These are phyloP conservation scores for Crithidia fasciculata DNA, from an alignment of 208 protist genomes.

Conservation along the genomic window DNA sequence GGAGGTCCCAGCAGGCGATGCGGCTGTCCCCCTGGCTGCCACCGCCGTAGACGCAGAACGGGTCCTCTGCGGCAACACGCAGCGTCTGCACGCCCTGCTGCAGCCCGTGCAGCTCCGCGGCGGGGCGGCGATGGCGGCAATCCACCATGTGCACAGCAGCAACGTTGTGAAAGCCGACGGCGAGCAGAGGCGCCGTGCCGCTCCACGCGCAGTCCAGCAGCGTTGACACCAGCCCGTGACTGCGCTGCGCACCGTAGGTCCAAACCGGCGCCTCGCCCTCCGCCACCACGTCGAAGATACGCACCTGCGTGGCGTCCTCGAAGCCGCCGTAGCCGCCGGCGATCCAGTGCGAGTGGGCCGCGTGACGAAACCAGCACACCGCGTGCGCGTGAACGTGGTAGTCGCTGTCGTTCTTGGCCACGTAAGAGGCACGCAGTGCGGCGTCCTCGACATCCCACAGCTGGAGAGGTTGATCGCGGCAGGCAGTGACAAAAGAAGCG, in stretches of 20 bases:
- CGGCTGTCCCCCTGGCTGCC: conserved; percentile 42
- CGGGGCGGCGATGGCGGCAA: conserved; percentile 47
- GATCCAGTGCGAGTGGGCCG: conserved; percentile 26
- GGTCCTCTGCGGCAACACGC: conserved; percentile 22
- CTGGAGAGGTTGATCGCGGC: conserved; percentile 68
- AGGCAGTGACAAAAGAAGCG: conserved; percentile 64
- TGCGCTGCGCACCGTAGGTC: conserved; percentile 35
- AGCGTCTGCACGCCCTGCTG: conserved; percentile 29
- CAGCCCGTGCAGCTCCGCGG: conserved; percentile 50
- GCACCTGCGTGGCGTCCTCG: conserved; percentile 66
- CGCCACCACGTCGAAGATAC: conserved; percentile 68
- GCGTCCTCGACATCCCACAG: conserved; percentile 78
- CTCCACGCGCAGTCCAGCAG: conserved; percentile 37
- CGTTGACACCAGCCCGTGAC: conserved; percentile 35
- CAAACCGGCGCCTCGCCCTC: conserved; percentile 54
- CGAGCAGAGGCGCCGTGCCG: conserved; percentile 32
- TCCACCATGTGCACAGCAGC: conserved; percentile 71
- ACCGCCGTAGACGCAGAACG: conserved; percentile 26
- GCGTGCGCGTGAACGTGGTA: conserved; percentile 50
- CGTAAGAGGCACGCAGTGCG: conserved; percentile 68
- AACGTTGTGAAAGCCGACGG: conserved; percentile 59
- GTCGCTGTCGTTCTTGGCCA: conserved; percentile 61
- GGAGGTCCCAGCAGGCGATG: conserved; percentile 78
- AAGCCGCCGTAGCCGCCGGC: conserved; percentile 76
- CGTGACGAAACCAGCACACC: conserved; percentile 46